These are phyloP conservation scores for Penicillium polonicum DNA, from an alignment of 2,329 filamentous ascomycete species.

Conservation along the genomic window DNA sequence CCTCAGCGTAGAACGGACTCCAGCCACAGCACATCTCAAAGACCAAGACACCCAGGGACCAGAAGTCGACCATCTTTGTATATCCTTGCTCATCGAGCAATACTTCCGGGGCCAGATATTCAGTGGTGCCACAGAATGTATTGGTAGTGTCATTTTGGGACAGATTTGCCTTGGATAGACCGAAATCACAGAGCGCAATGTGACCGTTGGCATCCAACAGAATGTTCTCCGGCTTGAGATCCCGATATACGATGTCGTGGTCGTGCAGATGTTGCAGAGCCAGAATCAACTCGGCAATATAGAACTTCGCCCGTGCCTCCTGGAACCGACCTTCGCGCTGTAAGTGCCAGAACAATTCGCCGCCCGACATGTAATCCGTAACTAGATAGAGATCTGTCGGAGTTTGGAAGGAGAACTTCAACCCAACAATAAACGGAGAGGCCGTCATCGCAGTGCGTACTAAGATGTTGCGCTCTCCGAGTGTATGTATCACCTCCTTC, in stretches of 20 bases:
- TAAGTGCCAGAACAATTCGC: constrained; percentile 97
- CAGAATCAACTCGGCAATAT: constrained; percentile 95
- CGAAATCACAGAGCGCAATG: constrained; percentile 96
- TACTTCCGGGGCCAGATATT: constrained; percentile 94
- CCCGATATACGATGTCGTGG: constrained; percentile 96
- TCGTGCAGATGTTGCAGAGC: constrained; percentile 93
- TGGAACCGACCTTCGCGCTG: constrained; percentile 96
- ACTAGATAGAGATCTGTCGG: constrained; percentile 96
- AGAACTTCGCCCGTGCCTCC: constrained; percentile 94
- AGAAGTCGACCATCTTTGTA: constrained; percentile 99
- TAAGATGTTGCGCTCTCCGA: constrained; percentile 94
- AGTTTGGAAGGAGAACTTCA: constrained; percentile 99
- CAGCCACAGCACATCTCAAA: constrained; percentile 99
- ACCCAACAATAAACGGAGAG: constrained; percentile 93
- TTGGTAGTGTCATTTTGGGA: constrained; percentile 98
- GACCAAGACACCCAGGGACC: constrained; percentile 94
- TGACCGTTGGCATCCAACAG: constrained; percentile 95
- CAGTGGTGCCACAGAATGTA: constrained; percentile 97
- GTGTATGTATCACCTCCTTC: constrained; percentile 96
- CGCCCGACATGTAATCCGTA: constrained; percentile 98
- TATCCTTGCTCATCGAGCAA: constrained; percentile 94
- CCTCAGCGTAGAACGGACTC: constrained; percentile 98
- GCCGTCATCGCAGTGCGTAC: constrained; percentile 94
- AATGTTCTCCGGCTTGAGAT: constrained; percentile 97
- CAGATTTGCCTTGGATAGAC: constrained; percentile 93